Percentiles rank a stretch among this genome's conserved stretches.
Evolutionary conservation across 805 yeast genomes (phyloP).

Genomic region (Kazachstania viticola): DNA sequence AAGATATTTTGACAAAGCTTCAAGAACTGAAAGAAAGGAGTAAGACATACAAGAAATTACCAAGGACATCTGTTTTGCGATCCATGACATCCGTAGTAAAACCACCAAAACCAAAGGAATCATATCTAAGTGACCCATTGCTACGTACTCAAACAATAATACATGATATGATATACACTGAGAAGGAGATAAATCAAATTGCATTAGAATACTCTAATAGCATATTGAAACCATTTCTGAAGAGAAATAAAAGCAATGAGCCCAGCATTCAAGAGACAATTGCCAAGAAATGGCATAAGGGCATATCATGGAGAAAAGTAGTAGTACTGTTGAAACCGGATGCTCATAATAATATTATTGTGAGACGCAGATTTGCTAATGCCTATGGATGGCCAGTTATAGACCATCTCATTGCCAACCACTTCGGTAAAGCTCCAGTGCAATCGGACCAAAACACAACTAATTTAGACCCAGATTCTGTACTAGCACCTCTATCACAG

Average conservation of each 20-base stretch:
- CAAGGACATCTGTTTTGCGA: constrained; percentile 48
- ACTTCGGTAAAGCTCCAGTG: no score
- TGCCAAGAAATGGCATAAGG: constrained; percentile 80
- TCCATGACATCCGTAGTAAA: constrained; percentile 48
- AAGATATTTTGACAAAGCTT: constrained; percentile 28
- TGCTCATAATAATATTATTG: constrained; percentile 89
- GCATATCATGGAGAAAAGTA: constrained; percentile 84
- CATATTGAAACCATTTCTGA: constrained; percentile 8
- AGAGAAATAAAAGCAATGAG: constrained; percentile 39
- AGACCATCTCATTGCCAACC: constrained; percentile 51
- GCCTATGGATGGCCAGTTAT: constrained; percentile 80
- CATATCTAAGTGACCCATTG: constrained; percentile 46
- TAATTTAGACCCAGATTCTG: no score
- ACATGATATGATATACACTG: constrained; percentile 50
- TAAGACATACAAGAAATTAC: constrained; percentile 2
- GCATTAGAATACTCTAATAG: constrained; percentile 14
- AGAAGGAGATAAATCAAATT: constrained; percentile 25
- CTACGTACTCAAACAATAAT: constrained; percentile 43
- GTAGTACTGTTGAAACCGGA: constrained; percentile 79
- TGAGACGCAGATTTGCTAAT: constrained; percentile 75
- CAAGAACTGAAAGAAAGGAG: constrained; percentile 16
- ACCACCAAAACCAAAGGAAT: constrained; percentile 50
- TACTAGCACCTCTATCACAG: no score
- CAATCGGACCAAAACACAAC: no score
- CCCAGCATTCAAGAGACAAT: constrained; percentile 70